Evolutionary conservation across 768 basidiomycete genomes (phyloP).

Genomic region (Boletus rex-veris): DNA sequence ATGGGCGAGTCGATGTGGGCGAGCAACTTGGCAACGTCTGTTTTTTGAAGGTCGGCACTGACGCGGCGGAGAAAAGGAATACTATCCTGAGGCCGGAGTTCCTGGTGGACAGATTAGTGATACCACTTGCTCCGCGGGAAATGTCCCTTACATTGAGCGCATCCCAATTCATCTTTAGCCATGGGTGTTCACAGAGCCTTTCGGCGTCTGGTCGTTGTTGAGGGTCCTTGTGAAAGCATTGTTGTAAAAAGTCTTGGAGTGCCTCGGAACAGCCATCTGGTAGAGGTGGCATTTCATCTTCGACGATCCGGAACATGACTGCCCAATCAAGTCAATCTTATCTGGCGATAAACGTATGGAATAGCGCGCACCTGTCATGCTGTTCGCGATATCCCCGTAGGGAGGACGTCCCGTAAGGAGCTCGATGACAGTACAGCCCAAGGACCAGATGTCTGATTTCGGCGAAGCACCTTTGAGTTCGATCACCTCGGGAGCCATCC

Average conservation of each 20-base stretch:
- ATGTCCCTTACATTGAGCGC: slow-evolving; percentile 60
- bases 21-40: slow-evolving; percentile 56
- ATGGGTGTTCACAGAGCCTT: slow-evolving; percentile 82
- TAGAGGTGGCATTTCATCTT: slow-evolving; percentile 84
- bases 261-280: slow-evolving; percentile 77
- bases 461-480: slow-evolving; percentile 91
- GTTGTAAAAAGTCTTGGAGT: slow-evolving; percentile 74
- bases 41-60: slow-evolving; percentile 79
- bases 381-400: slow-evolving; percentile 84
- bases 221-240: slow-evolving; percentile 91
- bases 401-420: slow-evolving; percentile 90
- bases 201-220: slow-evolving; percentile 78
- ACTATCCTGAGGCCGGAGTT: slow-evolving; percentile 88
- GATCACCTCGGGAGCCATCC: slow-evolving; percentile 99
- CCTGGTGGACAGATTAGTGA: slow-evolving; percentile 37
- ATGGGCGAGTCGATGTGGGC: slow-evolving; percentile 36
- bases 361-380: slow-evolving; percentile 73
- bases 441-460: slow-evolving; percentile 93
- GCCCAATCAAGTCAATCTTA: slow-evolving; percentile 6
- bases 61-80: slow-evolving; percentile 93
- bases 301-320: slow-evolving; percentile 99
- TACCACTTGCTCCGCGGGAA: background rate
- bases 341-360: background rate
- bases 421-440: slow-evolving; percentile 94
- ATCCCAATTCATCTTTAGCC: slow-evolving; percentile 81